Percentiles rank a stretch among this genome's conserved stretches.
Evolutionary conservation across 129 eudicot genomes (phyloP).

Genomic region (Glebionis coronaria): DNA sequence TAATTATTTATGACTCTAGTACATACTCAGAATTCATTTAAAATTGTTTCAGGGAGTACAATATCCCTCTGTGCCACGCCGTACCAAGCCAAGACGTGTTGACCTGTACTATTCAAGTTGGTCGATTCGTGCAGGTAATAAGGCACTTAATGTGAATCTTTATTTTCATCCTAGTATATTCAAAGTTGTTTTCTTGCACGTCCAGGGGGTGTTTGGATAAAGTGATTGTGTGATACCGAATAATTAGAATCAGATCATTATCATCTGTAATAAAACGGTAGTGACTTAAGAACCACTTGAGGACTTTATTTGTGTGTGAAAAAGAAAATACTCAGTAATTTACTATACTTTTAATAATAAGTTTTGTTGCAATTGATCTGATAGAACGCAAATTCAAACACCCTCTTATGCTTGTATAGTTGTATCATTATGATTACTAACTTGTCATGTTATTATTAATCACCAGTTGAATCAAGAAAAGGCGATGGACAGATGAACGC

Average conservation of each 20-base stretch:
- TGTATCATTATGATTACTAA: constrained; percentile 1
- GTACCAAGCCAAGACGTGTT: constrained; percentile 78
- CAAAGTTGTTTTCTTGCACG: background rate
- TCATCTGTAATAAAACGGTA: no score
- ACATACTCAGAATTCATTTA: background rate
- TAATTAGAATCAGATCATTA: no score
- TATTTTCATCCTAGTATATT: background rate
- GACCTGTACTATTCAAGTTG: constrained; percentile 83
- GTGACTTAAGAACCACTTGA: no score
- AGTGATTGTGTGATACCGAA: no score
- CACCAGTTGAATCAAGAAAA: constrained; percentile 71
- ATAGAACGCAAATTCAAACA: background rate
- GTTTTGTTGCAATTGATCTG: background rate
- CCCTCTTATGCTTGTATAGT: background rate
- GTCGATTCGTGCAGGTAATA: constrained; percentile 85
- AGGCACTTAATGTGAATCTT: background rate
- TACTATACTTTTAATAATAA: no score
- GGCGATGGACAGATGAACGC: constrained; percentile 62
- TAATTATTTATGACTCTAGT: no score
- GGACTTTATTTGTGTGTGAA: no score
- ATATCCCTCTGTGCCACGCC: constrained; percentile 64
- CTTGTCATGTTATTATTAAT: background rate
- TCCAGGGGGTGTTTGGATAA: background rate
- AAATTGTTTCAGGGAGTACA: constrained; percentile 61
- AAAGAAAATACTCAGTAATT: no score